Evolutionary conservation across 108 stramenopile genomes (phyloP).

Genomic region (Stephanodiscus minutulus): DNA sequence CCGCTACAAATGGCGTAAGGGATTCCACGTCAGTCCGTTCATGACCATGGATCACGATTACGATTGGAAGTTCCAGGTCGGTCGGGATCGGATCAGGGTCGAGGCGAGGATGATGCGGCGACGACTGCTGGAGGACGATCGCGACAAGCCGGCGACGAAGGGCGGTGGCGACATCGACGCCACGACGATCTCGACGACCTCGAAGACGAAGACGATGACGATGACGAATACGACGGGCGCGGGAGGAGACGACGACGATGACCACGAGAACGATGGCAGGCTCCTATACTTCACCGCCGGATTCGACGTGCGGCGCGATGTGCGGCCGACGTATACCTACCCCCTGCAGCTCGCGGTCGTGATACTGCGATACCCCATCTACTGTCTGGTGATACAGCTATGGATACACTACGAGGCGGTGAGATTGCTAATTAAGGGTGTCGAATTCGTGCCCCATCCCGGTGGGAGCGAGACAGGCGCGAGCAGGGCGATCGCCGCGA

Average conservation of each 20-base stretch:
- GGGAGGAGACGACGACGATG: background rate
- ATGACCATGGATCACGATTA: constrained; percentile 96
- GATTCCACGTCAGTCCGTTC: constrained; percentile 97
- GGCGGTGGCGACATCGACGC: background rate
- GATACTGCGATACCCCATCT: constrained; percentile 69
- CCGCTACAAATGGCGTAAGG: constrained; percentile 72
- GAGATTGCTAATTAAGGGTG: constrained; percentile 72
- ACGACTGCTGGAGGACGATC: background rate
- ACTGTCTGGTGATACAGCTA: constrained; percentile 79
- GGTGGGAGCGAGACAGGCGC: constrained; percentile 72
- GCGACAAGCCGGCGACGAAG: no score
- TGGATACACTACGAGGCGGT: constrained; percentile 91
- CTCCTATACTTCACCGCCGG: constrained; percentile 53
- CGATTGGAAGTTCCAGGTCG: constrained; percentile 84
- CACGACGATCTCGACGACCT: background rate
- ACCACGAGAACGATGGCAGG: constrained; percentile 10
- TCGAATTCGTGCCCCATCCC: constrained; percentile 81
- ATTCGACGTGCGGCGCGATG: constrained; percentile 37
- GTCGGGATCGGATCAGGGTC: constrained; percentile 29
- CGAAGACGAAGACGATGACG: constrained; percentile 2
- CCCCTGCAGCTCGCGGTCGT: constrained; percentile 58
- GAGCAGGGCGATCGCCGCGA: constrained; percentile 57
- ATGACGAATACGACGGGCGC: constrained; percentile 1
- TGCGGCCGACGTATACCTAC: constrained; percentile 11
- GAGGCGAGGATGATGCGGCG: constrained; percentile 35